Evolutionary conservation across 805 yeast genomes (phyloP).

Genomic region (Starmerella lactis-condensi): DNA sequence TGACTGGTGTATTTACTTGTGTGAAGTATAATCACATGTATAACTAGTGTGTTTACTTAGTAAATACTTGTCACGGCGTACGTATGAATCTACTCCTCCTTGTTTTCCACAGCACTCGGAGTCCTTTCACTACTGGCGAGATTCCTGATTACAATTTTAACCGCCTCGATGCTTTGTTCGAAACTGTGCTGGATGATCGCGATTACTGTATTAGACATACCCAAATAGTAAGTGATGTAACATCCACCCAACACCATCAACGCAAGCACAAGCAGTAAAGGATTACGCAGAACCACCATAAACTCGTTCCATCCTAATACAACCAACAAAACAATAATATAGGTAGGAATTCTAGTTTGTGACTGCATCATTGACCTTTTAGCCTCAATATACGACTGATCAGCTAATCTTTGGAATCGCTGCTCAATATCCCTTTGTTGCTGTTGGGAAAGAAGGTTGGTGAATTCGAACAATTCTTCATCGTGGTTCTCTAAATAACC

Average conservation of each 20-base stretch:
- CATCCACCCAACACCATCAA: constrained; percentile 40
- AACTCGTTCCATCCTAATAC: constrained; percentile 93
- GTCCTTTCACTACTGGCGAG: no score
- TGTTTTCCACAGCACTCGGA: no score
- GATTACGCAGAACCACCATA: constrained; percentile 70
- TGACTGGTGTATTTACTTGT: no score
- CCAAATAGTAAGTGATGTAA: constrained; percentile 50
- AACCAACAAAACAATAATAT: constrained; percentile 51
- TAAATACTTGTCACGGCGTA: no score
- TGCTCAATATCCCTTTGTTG: constrained; percentile 40
- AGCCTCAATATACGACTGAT: constrained; percentile 67
- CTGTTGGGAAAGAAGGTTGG: constrained; percentile 34
- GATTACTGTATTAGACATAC: constrained; percentile 59
- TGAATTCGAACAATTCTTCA: constrained; percentile 26
- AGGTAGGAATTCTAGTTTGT: constrained; percentile 64
- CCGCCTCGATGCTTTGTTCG: constrained; percentile 38
- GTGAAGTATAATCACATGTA: no score
- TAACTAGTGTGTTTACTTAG: no score
- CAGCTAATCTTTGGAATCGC: constrained; percentile 56
- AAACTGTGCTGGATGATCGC: constrained; percentile 38
- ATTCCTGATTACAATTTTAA: no score
- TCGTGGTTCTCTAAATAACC: constrained; percentile 24
- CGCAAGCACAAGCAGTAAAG: constrained; percentile 46
- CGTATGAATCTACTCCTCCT: no score
- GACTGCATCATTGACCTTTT: constrained; percentile 68